phyloP scores from a whole-genome alignment of 805 yeast genomes.

The Sugiyamaella boreocaroliniensis region DNA sequence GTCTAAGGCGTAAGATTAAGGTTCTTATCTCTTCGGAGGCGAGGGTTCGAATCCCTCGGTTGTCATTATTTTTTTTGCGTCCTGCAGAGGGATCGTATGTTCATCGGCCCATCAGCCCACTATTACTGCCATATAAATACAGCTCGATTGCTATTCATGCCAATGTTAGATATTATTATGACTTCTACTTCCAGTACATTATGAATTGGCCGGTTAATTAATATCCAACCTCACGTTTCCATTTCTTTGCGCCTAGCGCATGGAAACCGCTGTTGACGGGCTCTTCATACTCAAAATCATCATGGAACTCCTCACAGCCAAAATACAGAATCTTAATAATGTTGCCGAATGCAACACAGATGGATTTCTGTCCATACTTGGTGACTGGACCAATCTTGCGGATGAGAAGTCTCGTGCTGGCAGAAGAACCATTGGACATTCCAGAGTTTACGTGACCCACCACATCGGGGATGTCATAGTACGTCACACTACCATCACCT shows the following conservation, averaged over 20 bases:
- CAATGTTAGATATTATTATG: too few relatives aligned
- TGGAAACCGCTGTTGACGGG: background rate
- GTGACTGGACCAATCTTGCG: conserved; percentile 55
- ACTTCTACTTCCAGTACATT: too few relatives aligned
- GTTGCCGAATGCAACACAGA: conserved; percentile 70
- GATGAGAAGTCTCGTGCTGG: conserved; percentile 37
- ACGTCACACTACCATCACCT: conserved; percentile 55
- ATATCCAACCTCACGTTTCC: conserved; percentile 9
- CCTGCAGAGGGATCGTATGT: too few relatives aligned
- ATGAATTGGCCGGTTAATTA: background rate
- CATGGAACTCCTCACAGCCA: conserved; percentile 59
- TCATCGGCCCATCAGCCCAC: too few relatives aligned
- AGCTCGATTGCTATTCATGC: too few relatives aligned
- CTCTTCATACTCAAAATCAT: conserved; percentile 2
- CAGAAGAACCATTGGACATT: background rate
- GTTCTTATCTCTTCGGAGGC: conserved; percentile 81
- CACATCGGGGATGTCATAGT: conserved; percentile 48
- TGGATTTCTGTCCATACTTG: conserved; percentile 71
- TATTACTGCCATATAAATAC: too few relatives aligned
- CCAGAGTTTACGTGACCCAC: background rate
- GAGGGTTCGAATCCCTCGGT: conserved; percentile 81
- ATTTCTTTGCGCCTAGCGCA: background rate
- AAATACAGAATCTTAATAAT: conserved; percentile 63
- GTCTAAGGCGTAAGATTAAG: conserved; percentile 53
- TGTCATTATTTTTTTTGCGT: conserved; percentile 44